phyloP scores from a whole-genome alignment of 2,329 filamentous ascomycete genomes.

The Neurospora sp. region DNA sequence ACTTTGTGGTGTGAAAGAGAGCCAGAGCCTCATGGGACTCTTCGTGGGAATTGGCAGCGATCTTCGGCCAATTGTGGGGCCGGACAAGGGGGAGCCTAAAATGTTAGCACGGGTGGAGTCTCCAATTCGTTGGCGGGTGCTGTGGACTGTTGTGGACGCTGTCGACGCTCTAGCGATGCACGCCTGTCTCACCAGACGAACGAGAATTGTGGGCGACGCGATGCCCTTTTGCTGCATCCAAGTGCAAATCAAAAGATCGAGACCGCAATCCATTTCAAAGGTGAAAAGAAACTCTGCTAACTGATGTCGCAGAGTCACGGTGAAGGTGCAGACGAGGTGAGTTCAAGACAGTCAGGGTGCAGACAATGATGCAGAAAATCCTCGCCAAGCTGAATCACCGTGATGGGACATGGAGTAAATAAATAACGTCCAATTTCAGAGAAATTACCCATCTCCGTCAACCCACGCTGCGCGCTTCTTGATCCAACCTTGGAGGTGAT shows the following conservation, averaged over 20 bases:
- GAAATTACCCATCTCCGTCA: neutral
- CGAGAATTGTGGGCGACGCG: neutral
- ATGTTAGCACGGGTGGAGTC: neutral
- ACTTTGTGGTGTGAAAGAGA: neutral
- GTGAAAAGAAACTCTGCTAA: neutral
- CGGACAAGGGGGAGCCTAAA: neutral
- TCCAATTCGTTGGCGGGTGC: neutral
- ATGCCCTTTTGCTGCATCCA: neutral
- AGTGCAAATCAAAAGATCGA: neutral
- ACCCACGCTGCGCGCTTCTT: neutral
- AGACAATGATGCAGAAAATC: neutral
- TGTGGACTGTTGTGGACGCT: neutral
- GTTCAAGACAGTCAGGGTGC: neutral
- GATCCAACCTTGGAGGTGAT: neutral
- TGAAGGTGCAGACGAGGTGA: neutral
- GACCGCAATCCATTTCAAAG: neutral
- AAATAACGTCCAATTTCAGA: neutral
- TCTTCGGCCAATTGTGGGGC: neutral
- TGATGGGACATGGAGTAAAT: neutral
- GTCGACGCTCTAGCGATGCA: neutral
- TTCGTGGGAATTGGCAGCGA: neutral
- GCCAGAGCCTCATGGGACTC: neutral
- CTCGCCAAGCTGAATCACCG: neutral
- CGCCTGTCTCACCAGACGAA: neutral
- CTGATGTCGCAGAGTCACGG: neutral